A percentile compares a stretch with the other conserved stretches of the same genome.
Conservation (phyloP, 805 yeast genomes). For the Saturnispora silvae region DNA sequence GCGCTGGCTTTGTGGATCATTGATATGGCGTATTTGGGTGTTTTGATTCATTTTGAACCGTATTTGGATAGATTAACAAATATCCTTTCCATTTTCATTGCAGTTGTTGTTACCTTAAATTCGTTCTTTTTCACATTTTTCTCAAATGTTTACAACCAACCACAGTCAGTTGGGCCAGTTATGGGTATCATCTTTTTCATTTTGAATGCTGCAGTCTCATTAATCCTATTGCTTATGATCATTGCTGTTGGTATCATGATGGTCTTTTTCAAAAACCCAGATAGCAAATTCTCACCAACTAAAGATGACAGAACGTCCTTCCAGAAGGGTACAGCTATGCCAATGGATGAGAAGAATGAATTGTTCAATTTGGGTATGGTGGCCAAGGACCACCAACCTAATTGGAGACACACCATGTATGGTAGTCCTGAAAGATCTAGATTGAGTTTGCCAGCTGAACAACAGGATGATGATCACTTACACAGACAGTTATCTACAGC, state of each 20-base stretch:
- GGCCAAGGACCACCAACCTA: slow-evolving; percentile 69
- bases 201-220: slow-evolving; percentile 79
- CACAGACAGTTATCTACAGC: slow-evolving; percentile 3
- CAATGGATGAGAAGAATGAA: slow-evolving; percentile 28
- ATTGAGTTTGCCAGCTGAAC: background rate
- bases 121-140: slow-evolving; percentile 81
- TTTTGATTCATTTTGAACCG: slow-evolving; percentile 57
- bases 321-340: slow-evolving; percentile 32
- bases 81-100: slow-evolving; percentile 59
- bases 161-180: slow-evolving; percentile 64
- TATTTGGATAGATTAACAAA: slow-evolving; percentile 79
- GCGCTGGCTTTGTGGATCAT: slow-evolving; percentile 65
- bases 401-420: slow-evolving; percentile 64
- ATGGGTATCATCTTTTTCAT: slow-evolving; percentile 91
- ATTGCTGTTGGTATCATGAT: slow-evolving; percentile 56
- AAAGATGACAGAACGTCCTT: slow-evolving; percentile 88
- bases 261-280: slow-evolving; percentile 73
- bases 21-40: slow-evolving; percentile 60
- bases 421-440: slow-evolving; percentile 22
- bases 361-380: slow-evolving; percentile 67
- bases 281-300: slow-evolving; percentile 79
- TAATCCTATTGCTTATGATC: slow-evolving; percentile 60
- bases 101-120: slow-evolving; percentile 63
- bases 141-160: slow-evolving; percentile 74
- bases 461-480: background rate